Evolutionary conservation across 208 protist genomes (phyloP).

Genomic region (Trypanosoma avium): DNA sequence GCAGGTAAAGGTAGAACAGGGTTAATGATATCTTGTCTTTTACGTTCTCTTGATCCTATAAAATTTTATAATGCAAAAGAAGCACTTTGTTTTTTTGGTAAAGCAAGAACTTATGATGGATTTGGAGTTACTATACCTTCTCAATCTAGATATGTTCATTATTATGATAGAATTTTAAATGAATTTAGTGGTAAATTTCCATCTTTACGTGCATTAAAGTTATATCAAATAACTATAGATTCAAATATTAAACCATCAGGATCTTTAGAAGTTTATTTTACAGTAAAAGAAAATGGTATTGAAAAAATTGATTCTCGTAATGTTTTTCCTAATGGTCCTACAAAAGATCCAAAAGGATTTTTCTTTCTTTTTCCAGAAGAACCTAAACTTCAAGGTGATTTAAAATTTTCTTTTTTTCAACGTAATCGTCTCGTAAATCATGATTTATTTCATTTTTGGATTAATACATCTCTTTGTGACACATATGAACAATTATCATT

Average conservation of each 20-base stretch:
- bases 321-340: constrained; percentile 29
- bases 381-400: constrained; percentile 27
- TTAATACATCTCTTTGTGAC: constrained; percentile 23
- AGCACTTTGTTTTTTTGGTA: constrained; percentile 65
- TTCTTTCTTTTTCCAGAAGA: constrained; percentile 35
- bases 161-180: constrained; percentile 34
- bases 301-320: constrained; percentile 43
- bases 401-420: constrained; percentile 39
- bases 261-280: constrained; percentile 46
- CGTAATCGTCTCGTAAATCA: constrained; percentile 35
- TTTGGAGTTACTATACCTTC: constrained; percentile 88
- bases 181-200: constrained; percentile 28
- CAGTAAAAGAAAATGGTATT: constrained; percentile 26
- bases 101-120: constrained; percentile 58
- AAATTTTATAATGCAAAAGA: constrained; percentile 35
- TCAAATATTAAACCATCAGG: constrained; percentile 21
- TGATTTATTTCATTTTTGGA: constrained; percentile 26
- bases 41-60: constrained; percentile 41
- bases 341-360: constrained; percentile 23
- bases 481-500: constrained; percentile 21
- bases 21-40: constrained; percentile 89
- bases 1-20: constrained; percentile 97
- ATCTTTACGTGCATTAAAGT: constrained; percentile 7
- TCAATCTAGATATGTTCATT: constrained; percentile 59
- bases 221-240: constrained; percentile 27